These are phyloP conservation scores for Saprolegnia parasitica DNA, from an alignment of 352 stramenopile species.

Conservation along the genomic window DNA sequence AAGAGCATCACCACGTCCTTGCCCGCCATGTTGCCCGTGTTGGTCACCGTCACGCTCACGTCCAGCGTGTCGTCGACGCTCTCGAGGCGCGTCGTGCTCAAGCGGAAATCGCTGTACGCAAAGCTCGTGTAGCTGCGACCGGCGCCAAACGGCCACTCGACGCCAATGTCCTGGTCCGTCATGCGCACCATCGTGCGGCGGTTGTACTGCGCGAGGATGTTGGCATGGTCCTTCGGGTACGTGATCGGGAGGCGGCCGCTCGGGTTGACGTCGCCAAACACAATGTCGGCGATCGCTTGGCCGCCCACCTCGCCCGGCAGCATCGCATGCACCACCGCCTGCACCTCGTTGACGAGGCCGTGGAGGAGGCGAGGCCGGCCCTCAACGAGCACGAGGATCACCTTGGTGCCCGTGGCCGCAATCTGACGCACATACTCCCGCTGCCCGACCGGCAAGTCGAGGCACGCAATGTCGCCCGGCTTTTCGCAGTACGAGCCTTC, in stretches of 20 bases:
- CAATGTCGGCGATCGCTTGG: constrained; percentile 48
- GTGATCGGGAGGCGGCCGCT: constrained; percentile 56
- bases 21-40: constrained; percentile 35
- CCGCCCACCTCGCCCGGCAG: constrained; percentile 52
- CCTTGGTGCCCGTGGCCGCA: constrained; percentile 40
- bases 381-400: constrained; percentile 68
- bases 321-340: constrained; percentile 53
- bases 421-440: constrained; percentile 43
- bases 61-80: constrained; percentile 15
- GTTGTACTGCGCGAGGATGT: constrained; percentile 48
- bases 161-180: constrained; percentile 35
- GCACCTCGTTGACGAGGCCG: constrained; percentile 30
- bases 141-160: constrained; percentile 73
- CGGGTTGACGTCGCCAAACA: constrained; percentile 50
- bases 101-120: constrained; percentile 39
- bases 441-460: constrained; percentile 46
- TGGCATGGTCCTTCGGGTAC: constrained; percentile 57
- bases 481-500: constrained; percentile 51
- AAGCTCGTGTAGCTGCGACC: constrained; percentile 74
- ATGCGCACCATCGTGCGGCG: constrained; percentile 34
- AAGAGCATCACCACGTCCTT: constrained; percentile 46
- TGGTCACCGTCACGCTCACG: constrained; percentile 33
- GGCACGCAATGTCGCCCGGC: constrained; percentile 46
- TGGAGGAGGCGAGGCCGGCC: constrained; percentile 50
- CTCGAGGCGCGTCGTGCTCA: constrained; percentile 36